Percentiles rank a stretch among this genome's conserved stretches.
Conservation (phyloP, 23 red algal genomes). For the Gracilaria caudata region DNA sequence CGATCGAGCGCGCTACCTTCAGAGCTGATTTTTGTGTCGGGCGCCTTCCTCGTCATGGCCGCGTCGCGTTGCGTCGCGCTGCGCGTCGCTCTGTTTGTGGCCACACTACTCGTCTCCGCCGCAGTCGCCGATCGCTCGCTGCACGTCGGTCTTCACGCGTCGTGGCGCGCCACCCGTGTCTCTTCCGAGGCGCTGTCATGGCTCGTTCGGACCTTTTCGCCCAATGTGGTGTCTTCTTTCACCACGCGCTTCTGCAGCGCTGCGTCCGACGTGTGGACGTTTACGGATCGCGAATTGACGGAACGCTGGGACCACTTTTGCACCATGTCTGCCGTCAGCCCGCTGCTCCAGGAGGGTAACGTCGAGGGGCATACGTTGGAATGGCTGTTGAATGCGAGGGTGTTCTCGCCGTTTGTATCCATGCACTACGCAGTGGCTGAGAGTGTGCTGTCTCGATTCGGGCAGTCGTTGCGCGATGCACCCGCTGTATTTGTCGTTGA, state of each 20-base stretch:
- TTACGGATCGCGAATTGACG: neutral
- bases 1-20: too few relatives aligned
- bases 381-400: neutral
- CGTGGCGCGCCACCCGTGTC: neutral
- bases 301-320: neutral
- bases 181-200: neutral
- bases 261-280: neutral
- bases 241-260: neutral
- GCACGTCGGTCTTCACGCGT: too few relatives aligned
- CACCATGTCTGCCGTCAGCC: neutral
- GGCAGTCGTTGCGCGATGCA: too few relatives aligned
- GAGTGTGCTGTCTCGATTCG: too few relatives aligned
- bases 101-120: neutral
- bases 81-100: neutral
- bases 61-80: neutral
- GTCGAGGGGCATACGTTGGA: neutral
- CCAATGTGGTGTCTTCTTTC: neutral
- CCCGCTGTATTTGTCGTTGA: too few relatives aligned
- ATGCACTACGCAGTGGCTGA: neutral
- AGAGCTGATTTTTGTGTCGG: too few relatives aligned
- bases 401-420: neutral
- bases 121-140: neutral
- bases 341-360: neutral
- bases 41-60: neutral
- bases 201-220: neutral